Evolutionary conservation across 768 basidiomycete species (phyloP).

Genomic region (Mycena amicta): DNA sequence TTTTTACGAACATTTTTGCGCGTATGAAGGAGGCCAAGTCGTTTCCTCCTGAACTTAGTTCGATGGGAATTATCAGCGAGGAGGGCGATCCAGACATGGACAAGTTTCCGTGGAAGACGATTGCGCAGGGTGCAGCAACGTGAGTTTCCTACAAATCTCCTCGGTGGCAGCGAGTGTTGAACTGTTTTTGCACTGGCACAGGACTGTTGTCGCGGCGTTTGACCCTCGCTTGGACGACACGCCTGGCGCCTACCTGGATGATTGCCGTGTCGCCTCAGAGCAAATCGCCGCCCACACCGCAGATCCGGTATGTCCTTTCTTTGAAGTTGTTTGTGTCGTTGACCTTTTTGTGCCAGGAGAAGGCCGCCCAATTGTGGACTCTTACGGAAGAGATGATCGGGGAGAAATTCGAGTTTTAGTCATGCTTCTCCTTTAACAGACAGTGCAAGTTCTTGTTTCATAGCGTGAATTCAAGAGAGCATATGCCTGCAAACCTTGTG

Average conservation of each 20-base stretch:
- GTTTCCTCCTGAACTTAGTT: background rate
- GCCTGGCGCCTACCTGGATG: background rate
- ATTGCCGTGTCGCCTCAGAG: background rate
- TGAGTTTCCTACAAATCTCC: too few relatives aligned
- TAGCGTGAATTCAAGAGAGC: too few relatives aligned
- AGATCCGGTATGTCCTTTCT: background rate
- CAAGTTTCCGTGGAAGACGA: background rate
- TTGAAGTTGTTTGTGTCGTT: background rate
- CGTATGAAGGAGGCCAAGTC: background rate
- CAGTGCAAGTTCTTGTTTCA: too few relatives aligned
- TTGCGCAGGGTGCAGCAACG: background rate
- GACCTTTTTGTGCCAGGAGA: background rate
- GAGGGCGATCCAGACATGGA: background rate
- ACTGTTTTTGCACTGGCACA: too few relatives aligned
- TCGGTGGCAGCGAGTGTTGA: too few relatives aligned
- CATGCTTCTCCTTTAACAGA: too few relatives aligned
- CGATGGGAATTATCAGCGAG: background rate
- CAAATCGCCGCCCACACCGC: background rate
- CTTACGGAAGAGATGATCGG: slow-evolving; percentile 1
- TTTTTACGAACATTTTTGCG: background rate
- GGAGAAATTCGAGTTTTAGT: background rate
- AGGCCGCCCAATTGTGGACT: background rate
- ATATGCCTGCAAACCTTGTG: too few relatives aligned
- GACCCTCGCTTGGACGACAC: background rate
- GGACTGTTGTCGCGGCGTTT: background rate